Conservation (phyloP, 78 protist species). For the Andalucia godoyi region DNA sequence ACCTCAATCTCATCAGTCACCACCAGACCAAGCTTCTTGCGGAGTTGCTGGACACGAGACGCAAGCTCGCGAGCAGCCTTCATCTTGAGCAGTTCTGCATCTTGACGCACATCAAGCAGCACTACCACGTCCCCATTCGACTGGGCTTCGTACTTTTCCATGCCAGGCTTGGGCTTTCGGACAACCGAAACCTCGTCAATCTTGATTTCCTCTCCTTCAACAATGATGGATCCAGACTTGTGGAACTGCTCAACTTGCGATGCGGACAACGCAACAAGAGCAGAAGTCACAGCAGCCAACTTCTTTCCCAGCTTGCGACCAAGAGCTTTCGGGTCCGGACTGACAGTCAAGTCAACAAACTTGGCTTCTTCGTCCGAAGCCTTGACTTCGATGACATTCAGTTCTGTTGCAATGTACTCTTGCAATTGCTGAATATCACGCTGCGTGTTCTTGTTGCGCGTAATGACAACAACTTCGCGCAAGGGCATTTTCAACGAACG, state of each 20-base stretch:
- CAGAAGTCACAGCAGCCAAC: neutral
- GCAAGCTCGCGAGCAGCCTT: constrained; percentile 71
- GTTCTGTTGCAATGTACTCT: constrained; percentile 26
- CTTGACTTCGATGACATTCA: constrained; percentile 13
- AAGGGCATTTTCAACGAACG: constrained; percentile 38
- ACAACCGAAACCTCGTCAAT: constrained; percentile 10
- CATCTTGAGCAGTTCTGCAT: constrained; percentile 19
- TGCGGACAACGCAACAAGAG: neutral
- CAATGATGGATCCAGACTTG: neutral
- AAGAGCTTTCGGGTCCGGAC: neutral
- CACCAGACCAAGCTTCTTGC: constrained; percentile 60
- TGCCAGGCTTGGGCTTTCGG: neutral
- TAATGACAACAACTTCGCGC: neutral
- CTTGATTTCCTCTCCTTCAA: neutral
- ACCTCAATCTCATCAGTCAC: constrained; percentile 31
- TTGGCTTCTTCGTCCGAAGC: neutral
- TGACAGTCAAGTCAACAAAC: neutral
- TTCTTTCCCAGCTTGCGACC: constrained; percentile 12
- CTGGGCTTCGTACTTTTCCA: neutral
- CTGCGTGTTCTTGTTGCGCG: neutral
- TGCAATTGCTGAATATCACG: constrained; percentile 2
- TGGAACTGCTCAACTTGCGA: neutral
- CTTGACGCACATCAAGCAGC: constrained; percentile 32
- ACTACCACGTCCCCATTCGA: constrained; percentile 37
- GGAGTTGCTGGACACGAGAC: constrained; percentile 71